These are phyloP conservation scores for Vitis amurensis DNA, from an alignment of 164 flowering plant species.

Conservation along the genomic window DNA sequence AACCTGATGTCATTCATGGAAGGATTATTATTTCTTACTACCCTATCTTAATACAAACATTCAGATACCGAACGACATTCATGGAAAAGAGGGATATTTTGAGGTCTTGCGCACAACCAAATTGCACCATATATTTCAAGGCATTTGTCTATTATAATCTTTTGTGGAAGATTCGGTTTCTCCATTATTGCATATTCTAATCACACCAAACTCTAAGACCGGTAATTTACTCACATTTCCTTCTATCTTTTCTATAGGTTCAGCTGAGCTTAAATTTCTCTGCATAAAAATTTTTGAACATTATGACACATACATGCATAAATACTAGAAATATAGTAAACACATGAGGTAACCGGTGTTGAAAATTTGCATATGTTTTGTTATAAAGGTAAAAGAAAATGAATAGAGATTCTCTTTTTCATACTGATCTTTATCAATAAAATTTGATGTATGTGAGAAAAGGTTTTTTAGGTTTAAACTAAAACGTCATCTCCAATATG, in stretches of 20 bases:
- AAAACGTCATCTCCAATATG: no score
- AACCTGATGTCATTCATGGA: not conserved
- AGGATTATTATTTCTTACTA: not conserved
- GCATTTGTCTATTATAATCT: slow-evolving; percentile 68
- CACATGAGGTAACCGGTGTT: no score
- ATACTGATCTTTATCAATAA: no score
- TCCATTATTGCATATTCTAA: slow-evolving; percentile 68
- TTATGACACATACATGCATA: no score
- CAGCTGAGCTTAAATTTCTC: not conserved
- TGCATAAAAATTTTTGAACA: no score
- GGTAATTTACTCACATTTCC: slow-evolving; percentile 41
- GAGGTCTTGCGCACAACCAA: slow-evolving; percentile 66
- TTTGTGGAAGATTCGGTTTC: slow-evolving; percentile 77
- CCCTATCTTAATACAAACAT: not conserved
- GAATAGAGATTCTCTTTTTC: no score
- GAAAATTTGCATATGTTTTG: no score
- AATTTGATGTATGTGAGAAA: no score
- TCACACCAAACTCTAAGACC: slow-evolving; percentile 79
- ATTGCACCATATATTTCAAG: slow-evolving; percentile 76
- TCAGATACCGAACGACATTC: slow-evolving; percentile 58
- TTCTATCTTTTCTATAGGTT: not conserved
- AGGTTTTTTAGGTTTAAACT: no score
- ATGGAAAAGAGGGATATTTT: slow-evolving; percentile 69
- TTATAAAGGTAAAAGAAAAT: no score
- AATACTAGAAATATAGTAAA: no score